Base-by-base conservation (phyloP, 2,329 filamentous ascomycete species). In the Lasiodiplodia hormozganensis region DNA sequence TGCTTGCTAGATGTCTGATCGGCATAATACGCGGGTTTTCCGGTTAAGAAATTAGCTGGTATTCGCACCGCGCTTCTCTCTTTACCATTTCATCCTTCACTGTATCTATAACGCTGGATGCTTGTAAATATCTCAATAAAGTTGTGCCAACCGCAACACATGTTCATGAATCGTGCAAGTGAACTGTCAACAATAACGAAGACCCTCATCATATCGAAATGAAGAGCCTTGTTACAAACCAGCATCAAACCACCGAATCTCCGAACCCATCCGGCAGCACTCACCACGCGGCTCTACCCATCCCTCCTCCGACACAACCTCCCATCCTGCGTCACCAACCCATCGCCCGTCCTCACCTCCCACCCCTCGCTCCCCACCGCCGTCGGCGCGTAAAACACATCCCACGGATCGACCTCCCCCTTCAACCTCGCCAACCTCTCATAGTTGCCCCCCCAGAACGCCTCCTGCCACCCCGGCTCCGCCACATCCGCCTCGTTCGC, bases 401-500 rank as follows among this genome's bases (percentile, higher is more conserved):
- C 68, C 14, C 69, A 49, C 3, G 74, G 73, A 60, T 76, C 74
- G 40, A 71, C 74, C 51, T 68, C 70, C 25, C 53, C 68, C 71
- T 76, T 76, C n/a, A 76, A 62, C 16, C 28, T 43, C n/a, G 56
- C 28, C 56, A 76, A 43, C 67, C 64, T 69, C 2, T 68, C 64
- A 18, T 70, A 76, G 49, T 74, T 74, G 1, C 18, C 34, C 0
- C 75, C 75, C 62, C 69, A 77, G 51, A 77, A 77, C n/a, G 70
- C 70, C 23, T 53, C 52, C 64, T 75, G 68, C 73, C 73, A 78
- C 52, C 73, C 71, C 6, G 68, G 69, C 67, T 76, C 70, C 23
- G 70, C 67, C 64, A 74, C 72, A 60, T 77, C 73, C 10, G 74
- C 74, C 62, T 78, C 75, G 52, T 74, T 77, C 56, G 76, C 60